These are phyloP conservation scores for Tylopilus cervinicoccineus DNA, from an alignment of 768 basidiomycete genomes.

Conservation along the genomic window DNA sequence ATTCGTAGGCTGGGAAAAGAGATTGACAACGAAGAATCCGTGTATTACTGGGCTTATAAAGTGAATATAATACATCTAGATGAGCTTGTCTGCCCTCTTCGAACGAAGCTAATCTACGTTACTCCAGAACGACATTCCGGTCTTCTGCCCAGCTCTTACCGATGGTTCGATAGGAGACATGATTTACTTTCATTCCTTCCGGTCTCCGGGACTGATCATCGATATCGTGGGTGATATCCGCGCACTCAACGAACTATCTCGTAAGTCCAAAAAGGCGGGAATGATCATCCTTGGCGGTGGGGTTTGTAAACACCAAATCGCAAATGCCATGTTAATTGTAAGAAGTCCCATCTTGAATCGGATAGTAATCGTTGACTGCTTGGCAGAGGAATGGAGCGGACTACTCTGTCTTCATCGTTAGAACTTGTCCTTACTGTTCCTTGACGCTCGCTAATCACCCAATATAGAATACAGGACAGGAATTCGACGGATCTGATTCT, in stretches of 20 bases:
- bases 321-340: constrained; percentile 99
- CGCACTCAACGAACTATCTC: constrained; percentile 81
- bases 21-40: constrained; percentile 94
- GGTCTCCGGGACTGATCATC: constrained; percentile 74
- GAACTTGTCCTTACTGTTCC: constrained; percentile 21
- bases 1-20: constrained; percentile 94
- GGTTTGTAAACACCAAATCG: constrained; percentile 99
- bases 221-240: constrained; percentile 97
- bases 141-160: constrained; percentile 97
- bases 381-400: constrained; percentile 93
- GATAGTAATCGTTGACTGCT: constrained; percentile 1
- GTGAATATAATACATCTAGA: constrained; percentile 46
- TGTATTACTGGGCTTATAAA: constrained; percentile 99
- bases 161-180: constrained; percentile 99
- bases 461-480: constrained; percentile 90
- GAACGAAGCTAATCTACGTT: constrained; percentile 23
- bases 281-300: constrained; percentile 99
- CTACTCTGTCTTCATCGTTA: constrained; percentile 90
- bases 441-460: neutral
- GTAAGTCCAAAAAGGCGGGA: constrained; percentile 88
- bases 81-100: constrained; percentile 8
- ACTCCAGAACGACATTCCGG: constrained; percentile 90
- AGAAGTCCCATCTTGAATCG: constrained; percentile 20
- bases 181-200: constrained; percentile 98
- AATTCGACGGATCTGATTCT: constrained; percentile 98